Evolutionary conservation across 164 flowering plant species (phyloP), one percentile per base, ranked within the genome.

Genomic region (Warburgia ugandensis): DNA sequence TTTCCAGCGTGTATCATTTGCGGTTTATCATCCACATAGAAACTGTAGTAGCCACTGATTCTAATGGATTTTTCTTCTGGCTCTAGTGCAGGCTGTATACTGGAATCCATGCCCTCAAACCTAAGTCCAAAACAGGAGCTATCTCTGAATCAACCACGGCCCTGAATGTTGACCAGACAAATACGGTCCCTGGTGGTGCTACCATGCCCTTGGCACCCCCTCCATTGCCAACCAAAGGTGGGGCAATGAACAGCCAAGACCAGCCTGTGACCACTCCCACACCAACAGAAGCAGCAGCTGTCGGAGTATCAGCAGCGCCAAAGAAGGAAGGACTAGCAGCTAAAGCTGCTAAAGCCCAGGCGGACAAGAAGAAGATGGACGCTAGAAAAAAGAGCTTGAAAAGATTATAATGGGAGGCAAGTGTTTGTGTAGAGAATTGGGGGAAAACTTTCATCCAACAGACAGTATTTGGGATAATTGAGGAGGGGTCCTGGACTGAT

Each of bases 361-460:
- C 81, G 7, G 99, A 86, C 58, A 92, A 88, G 68, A 92, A 92
- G 89, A 92, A 86, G 62, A 75, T 85, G 53, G 99, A 92, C 70
- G 99, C 96, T 5, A 78, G 97, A 65, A 92, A 92, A 87, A 86
- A 76, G 61, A 88, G 96, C 68, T 69, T 92, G 73, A 92, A 84
- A 74, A 86, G 99, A 82, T 68, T 92, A 62, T 92, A 63, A n/a
- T n/a, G n/a, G 37, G n/a, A 35, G 19, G 12, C 5, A 48, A 17
- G 26, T 17, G 13, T 0, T 22, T 22, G 23, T n/a, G 21, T 43
- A 43, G 22, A 26, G 23, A 43, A 5, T 19, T 20, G n/a, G 46
- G 12, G 46, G n/a, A n/a, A 7, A 22, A n/a, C 28, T 43, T 5
- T 4, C 46, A 43, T 19, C 11, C 23, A 43, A n/a, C n/a, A n/a